Evolutionary conservation across 164 flowering plant genomes (phyloP), one percentile per base, ranked within the genome.

Genomic region (Taxillus chinensis): DNA sequence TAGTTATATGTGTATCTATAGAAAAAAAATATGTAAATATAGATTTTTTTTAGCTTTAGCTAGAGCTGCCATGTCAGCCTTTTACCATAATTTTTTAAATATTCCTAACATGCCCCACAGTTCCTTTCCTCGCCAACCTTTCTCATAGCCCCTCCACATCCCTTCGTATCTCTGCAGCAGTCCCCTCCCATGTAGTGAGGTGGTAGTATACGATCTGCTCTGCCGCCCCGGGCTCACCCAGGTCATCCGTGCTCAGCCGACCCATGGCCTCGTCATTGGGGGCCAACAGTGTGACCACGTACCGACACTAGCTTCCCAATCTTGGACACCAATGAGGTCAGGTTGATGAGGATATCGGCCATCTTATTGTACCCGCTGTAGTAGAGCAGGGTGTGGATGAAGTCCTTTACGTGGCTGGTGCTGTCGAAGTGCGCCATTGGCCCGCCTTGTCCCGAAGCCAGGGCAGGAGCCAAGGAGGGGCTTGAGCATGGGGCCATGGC

Each of bases 231-330:
- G 95, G 89, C 62, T 87, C 95, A 60, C 84, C 75, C 70, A 87
- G 64, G 67, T 88, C 89, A 41, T 86, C 95, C 7, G 91, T 77
- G 7, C 89, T 88, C 46, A 88, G 78, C 74, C 79, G 79, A 6
- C 83, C 89, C 95, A 88, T 88, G 12, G 95, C 91, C 49, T 88
- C 95, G 42, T 88, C 95, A 54, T 88, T 85, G 0, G 95, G 95
- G 0, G 95, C 95, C 41, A 88, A 52, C 0, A 88, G 91, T 0
- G 95, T 88, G 8, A 87, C 50, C 3, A 83, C 85, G 56, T 87
- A 87, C 95, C 0, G 90, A 85, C 0, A 87, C 88, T 10, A 87
- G 57, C 37, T 74, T 62, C 13, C 95, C 95, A 87, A 87, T 85
- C 62, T 87, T 90, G 0, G 89, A 73, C 9, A 84, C 95, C 8